Percentiles rank a stretch among this genome's conserved stretches.
Conservation (phyloP, 2,329 filamentous ascomycete genomes). For the Exophiala alcalophila region DNA sequence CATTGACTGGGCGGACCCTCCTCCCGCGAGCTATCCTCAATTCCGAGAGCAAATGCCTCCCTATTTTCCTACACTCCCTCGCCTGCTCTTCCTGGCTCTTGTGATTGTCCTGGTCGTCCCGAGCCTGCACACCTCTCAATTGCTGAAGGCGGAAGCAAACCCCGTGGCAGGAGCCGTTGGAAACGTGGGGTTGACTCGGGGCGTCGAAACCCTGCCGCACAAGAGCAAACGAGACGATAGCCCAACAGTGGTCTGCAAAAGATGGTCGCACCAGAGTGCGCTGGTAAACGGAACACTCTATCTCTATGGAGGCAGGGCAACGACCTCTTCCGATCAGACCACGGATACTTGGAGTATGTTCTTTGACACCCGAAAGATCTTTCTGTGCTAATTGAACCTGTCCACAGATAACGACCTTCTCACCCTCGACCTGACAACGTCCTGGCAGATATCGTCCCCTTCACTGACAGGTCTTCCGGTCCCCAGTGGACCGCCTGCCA, state of each 20-base stretch:
- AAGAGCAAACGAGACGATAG: constrained; percentile 38
- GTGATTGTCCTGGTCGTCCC: constrained; percentile 26
- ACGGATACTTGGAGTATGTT: constrained; percentile 66
- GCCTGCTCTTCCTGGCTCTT: constrained; percentile 24
- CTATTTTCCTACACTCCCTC: constrained; percentile 22
- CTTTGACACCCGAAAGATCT: constrained; percentile 7
- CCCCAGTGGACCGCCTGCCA: constrained; percentile 66
- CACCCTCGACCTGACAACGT: constrained; percentile 66
- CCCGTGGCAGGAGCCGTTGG: constrained; percentile 13
- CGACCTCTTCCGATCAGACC: constrained; percentile 55
- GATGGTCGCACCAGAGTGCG: constrained; percentile 66
- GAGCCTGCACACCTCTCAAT: constrained; percentile 21
- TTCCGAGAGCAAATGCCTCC: constrained; percentile 18
- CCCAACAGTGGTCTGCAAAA: constrained; percentile 57
- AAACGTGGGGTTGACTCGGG: not conserved
- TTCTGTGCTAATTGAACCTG: constrained; percentile 4
- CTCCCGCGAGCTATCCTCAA: not conserved
- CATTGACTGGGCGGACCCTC: constrained; percentile 7
- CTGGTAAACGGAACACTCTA: constrained; percentile 73
- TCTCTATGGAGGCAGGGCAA: constrained; percentile 70
- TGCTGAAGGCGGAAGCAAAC: constrained; percentile 22
- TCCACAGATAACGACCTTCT: constrained; percentile 66
- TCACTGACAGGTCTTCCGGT: constrained; percentile 60
- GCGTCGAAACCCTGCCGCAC: constrained; percentile 1
- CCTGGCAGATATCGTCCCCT: constrained; percentile 67